These are phyloP conservation scores for Suhomyces guaymorum DNA, from an alignment of 1,139 yeast genomes.

Conservation along the genomic window DNA sequence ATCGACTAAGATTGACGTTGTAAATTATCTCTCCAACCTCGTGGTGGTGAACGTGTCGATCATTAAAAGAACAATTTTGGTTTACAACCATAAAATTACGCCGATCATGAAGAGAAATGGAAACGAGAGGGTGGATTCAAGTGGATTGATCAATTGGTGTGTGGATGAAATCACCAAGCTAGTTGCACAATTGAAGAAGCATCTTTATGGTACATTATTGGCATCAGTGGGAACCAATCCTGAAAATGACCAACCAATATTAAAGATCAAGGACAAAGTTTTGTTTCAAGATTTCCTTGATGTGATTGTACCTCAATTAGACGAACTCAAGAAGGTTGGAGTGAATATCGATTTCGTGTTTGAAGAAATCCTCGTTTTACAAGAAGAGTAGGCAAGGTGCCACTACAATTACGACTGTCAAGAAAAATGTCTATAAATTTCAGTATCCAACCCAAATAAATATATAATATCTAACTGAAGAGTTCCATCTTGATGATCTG, in stretches of 20 bases:
- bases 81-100: slow-evolving; percentile 36
- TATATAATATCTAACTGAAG: no score
- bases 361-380: slow-evolving; percentile 29
- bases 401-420: no score
- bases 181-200: slow-evolving; percentile 61
- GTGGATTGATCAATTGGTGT: slow-evolving; percentile 65
- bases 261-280: slow-evolving; percentile 32
- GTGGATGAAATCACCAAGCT: slow-evolving; percentile 64
- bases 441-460: no score
- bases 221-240: slow-evolving; percentile 25
- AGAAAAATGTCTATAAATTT: no score
- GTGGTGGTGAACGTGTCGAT: slow-evolving; percentile 44
- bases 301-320: slow-evolving; percentile 60
- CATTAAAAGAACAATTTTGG: slow-evolving; percentile 37
- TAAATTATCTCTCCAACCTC: slow-evolving; percentile 45
- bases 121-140: slow-evolving; percentile 37
- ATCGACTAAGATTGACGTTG: slow-evolving; percentile 47
- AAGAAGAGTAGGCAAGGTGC: slow-evolving; percentile 6
- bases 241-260: slow-evolving; percentile 28
- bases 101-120: slow-evolving; percentile 31
- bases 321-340: slow-evolving; percentile 64
- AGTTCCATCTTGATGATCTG: no score
- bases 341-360: slow-evolving; percentile 69
- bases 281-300: slow-evolving; percentile 48
- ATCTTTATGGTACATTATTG: slow-evolving; percentile 63